phyloP scores from a whole-genome alignment of 768 basidiomycete genomes.

The Exsudoporus frostii region DNA sequence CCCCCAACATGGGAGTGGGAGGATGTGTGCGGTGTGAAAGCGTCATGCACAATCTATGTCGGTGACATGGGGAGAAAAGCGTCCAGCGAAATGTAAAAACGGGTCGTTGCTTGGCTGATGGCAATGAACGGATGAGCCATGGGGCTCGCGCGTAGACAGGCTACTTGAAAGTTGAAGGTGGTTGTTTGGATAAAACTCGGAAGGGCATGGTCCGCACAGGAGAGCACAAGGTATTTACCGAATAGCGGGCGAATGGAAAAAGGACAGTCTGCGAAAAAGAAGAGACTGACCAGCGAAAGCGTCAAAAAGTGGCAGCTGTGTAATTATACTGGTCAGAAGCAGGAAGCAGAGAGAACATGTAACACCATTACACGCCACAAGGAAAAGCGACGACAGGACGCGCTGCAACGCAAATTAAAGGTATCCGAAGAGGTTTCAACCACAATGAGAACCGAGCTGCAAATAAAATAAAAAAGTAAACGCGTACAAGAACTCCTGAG shows the following conservation, averaged over 20 bases:
- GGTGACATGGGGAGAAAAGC: slow-evolving; percentile 16
- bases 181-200: slow-evolving; percentile 16
- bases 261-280: slow-evolving; percentile 23
- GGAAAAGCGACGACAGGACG: slow-evolving; percentile 29
- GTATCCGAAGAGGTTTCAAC: slow-evolving; percentile 35
- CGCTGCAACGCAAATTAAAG: slow-evolving; percentile 27
- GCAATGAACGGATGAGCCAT: slow-evolving; percentile 27
- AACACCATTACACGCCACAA: slow-evolving; percentile 30
- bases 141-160: slow-evolving; percentile 15
- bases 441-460: slow-evolving; percentile 32
- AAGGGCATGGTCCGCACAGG: slow-evolving; percentile 18
- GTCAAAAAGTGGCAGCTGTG: slow-evolving; percentile 28
- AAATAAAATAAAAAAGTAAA: slow-evolving; percentile 37
- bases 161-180: slow-evolving; percentile 20
- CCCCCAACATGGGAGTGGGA: slow-evolving; percentile 3
- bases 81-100: slow-evolving; percentile 24
- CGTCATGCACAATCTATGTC: slow-evolving; percentile 9
- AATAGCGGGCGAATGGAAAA: slow-evolving; percentile 24
- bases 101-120: slow-evolving; percentile 19
- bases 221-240: slow-evolving; percentile 30
- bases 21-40: neutral
- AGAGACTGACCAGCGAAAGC: slow-evolving; percentile 22
- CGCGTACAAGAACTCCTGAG: slow-evolving; percentile 35
- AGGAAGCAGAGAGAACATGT: slow-evolving; percentile 28
- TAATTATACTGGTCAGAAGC: slow-evolving; percentile 29